phyloP scores from a whole-genome alignment of 768 basidiomycete species.

The Rhodotorula taiwanensis region DNA sequence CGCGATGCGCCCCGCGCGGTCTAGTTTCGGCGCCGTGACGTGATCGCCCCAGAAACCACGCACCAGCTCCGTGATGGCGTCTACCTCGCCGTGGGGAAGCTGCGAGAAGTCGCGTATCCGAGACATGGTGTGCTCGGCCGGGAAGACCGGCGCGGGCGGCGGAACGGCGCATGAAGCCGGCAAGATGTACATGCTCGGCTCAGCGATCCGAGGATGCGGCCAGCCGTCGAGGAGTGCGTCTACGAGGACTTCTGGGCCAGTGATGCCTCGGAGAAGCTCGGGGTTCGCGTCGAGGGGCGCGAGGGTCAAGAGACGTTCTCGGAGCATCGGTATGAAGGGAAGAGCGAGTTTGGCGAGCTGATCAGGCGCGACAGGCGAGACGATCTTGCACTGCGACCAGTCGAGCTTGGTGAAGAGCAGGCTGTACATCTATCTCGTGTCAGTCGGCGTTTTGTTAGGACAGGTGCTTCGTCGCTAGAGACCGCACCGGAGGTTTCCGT shows the following conservation, averaged over 20 bases:
- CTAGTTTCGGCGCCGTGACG: background rate
- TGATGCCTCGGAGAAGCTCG: constrained; percentile 9
- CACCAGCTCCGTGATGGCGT: background rate
- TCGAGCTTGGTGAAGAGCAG: constrained; percentile 27
- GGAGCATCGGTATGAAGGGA: constrained; percentile 1
- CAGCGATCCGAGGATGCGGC: background rate
- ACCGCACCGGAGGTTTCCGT: background rate
- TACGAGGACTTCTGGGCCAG: constrained; percentile 1
- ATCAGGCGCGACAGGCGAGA: background rate
- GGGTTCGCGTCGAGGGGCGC: background rate
- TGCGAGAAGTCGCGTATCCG: background rate
- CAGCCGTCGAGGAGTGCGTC: constrained; percentile 1
- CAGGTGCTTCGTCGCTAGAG: too few species aligned
- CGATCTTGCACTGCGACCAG: constrained; percentile 4
- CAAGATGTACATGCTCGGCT: background rate
- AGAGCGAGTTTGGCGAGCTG: background rate
- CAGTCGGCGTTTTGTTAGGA: background rate
- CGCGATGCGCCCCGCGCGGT: background rate
- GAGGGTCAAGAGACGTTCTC: constrained; percentile 13
- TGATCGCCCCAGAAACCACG: background rate
- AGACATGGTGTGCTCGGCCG: background rate
- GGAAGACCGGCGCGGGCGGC: background rate
- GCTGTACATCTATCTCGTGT: background rate
- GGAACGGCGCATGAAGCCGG: background rate
- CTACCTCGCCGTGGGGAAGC: background rate